Evolutionary conservation across 768 basidiomycete genomes (phyloP).

Genomic region (Boletus sp.): DNA sequence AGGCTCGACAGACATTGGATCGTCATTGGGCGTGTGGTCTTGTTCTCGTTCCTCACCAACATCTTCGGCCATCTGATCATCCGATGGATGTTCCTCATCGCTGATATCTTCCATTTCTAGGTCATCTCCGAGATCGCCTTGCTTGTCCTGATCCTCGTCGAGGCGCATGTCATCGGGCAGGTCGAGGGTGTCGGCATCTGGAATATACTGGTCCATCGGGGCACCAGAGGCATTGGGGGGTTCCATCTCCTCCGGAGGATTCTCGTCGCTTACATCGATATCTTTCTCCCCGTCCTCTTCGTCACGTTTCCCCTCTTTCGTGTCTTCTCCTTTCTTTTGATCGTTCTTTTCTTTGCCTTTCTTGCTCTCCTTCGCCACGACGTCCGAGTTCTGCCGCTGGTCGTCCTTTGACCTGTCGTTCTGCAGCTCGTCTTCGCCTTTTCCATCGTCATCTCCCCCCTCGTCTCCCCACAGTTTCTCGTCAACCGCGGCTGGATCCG

Average conservation of each 20-base stretch:
- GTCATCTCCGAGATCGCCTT: conserved; percentile 27
- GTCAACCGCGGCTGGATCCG: conserved; percentile 83
- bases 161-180: conserved; percentile 86
- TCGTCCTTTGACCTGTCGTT: conserved; percentile 56
- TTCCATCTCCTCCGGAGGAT: conserved; percentile 45
- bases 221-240: conserved; percentile 54
- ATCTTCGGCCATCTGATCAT: conserved; percentile 32
- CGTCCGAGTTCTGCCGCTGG: conserved; percentile 55
- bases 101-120: conserved; percentile 38
- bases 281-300: conserved; percentile 30
- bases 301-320: conserved; percentile 25
- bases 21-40: conserved; percentile 13
- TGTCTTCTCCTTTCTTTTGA: conserved; percentile 33
- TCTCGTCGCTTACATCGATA: conserved; percentile 15
- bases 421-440: conserved; percentile 52
- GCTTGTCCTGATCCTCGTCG: conserved; percentile 34
- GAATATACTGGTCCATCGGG: conserved; percentile 73
- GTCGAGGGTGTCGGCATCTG: conserved; percentile 80
- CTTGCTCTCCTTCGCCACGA: conserved; percentile 76
- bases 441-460: conserved; percentile 48
- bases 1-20: conserved; percentile 23
- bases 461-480: conserved; percentile 98
- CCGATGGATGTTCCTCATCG: conserved; percentile 25
- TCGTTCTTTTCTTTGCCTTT: conserved; percentile 31
- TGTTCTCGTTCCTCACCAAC: conserved; percentile 2